Evolutionary conservation across 805 yeast species (phyloP).

Genomic region (Starmerella stigmatis): DNA sequence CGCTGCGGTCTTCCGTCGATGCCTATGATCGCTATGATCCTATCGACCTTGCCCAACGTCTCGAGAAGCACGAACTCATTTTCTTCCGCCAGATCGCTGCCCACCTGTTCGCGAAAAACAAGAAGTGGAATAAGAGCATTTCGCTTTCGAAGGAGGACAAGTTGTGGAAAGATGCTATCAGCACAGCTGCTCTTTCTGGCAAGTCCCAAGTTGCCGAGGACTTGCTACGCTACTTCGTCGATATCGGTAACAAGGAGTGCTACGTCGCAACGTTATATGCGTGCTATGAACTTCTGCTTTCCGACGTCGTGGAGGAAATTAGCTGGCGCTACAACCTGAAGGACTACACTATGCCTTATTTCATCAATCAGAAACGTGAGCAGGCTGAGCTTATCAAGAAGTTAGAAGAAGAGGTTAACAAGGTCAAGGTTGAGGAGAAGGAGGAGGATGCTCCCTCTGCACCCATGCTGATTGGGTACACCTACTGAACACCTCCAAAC

Average conservation of each 20-base stretch:
- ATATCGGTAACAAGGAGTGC: conserved; percentile 92
- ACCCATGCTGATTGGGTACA: conserved; percentile 46
- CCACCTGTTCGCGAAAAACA: conserved; percentile 81
- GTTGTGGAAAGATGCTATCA: conserved; percentile 89
- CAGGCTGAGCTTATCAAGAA: conserved; percentile 58
- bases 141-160: conserved; percentile 82
- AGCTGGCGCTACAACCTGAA: conserved; percentile 81
- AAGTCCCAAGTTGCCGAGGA: conserved; percentile 80
- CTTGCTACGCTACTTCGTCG: conserved; percentile 80
- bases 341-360: conserved; percentile 85
- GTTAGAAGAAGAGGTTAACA: conserved; percentile 57
- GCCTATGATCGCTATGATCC: conserved; percentile 86
- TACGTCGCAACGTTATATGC: conserved; percentile 80
- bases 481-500: conserved; percentile 13
- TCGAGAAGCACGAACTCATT: conserved; percentile 81
- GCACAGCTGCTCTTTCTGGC: conserved; percentile 76
- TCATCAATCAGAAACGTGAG: conserved; percentile 73
- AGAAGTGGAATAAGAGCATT: conserved; percentile 85
- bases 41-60: conserved; percentile 79
- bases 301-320: conserved; percentile 77
- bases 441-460: conserved; percentile 53
- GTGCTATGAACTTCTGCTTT: conserved; percentile 67
- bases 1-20: conserved; percentile 78
- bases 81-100: conserved; percentile 97
- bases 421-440: conserved; percentile 41